Evolutionary conservation across 2,329 filamentous ascomycete species (phyloP), one percentile per base, ranked within the genome.

Genomic region (Colletotrichum chrysophilum): DNA sequence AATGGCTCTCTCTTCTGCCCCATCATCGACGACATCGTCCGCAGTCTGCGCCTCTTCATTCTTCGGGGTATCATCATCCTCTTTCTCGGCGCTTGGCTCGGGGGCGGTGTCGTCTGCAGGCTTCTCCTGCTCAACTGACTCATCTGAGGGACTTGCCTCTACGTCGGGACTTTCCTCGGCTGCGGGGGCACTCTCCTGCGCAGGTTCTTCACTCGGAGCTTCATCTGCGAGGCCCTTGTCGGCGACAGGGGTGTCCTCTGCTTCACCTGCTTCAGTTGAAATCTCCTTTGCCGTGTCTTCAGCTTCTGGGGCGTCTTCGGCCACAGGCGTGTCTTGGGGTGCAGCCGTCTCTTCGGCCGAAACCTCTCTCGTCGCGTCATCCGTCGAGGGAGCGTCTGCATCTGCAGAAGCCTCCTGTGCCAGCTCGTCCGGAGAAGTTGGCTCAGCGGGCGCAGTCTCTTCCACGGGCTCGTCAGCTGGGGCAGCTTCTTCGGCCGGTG

Each of bases 11-110:
- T 76, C 75, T 28, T 32, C 14, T 3, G 13, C 18, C 7, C 18
- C 48, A 24, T 75, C 62, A 16, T 75, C 24, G 4, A 24, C 38
- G 21, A 4, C 56, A 16, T 24, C 6, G 4, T 48, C 55, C 14
- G 14, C 9, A 34, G 52, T 13, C 66, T 61, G 16, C 8, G 30
- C 70, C 9, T 14, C 28, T n/a, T 58, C 66, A 48, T 12, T 21
- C 28, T 64, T 70, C 14, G 32, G 66, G 21, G 61, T 65, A 64
- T 61, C 61, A 36, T 58, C 56, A 7, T 66, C 55, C 36, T 78
- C 78, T 60, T 79, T 76, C 34, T 76, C 78, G 4, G n/a, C 38
- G 52, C 48, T 52, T 18, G 34, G 24, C 56, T 67, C 65, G 16
- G 28, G 16, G 34, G n/a, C 13, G 38, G 38, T 26, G 28, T 52